Evolutionary conservation across 116 monocot species (phyloP).

Genomic region (Dioscorea cayenensis): DNA sequence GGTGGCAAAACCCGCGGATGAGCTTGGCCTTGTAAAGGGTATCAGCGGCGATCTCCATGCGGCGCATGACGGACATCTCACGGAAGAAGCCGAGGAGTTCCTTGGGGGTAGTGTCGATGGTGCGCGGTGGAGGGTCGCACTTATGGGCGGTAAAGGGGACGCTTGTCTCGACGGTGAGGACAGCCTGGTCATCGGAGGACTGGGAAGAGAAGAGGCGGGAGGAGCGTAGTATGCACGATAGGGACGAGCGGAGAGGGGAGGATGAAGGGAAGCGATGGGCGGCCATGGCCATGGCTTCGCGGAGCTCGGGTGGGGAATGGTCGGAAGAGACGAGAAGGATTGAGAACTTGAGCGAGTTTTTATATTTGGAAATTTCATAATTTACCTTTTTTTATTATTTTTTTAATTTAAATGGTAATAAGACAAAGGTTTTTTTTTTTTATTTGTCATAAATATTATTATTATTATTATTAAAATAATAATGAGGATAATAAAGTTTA

Average conservation of each 20-base stretch:
- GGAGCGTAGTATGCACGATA: slow-evolving; percentile 1
- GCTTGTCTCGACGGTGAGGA: slow-evolving; percentile 36
- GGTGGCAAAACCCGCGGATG: slow-evolving; percentile 85
- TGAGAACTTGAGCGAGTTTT: too few relatives aligned
- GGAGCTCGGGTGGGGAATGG: too few relatives aligned
- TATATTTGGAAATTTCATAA: too few relatives aligned
- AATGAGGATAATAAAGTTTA: too few relatives aligned
- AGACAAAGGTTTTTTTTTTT: too few relatives aligned
- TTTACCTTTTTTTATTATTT: too few relatives aligned
- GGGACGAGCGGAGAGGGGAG: slow-evolving; percentile 1
- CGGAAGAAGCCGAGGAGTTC: slow-evolving; percentile 50
- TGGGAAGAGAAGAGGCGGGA: slow-evolving; percentile 9
- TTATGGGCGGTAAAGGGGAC: slow-evolving; percentile 50
- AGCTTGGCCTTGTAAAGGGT: slow-evolving; percentile 92
- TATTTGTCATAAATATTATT: too few relatives aligned
- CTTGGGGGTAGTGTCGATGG: slow-evolving; percentile 42
- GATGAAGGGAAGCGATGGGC: neutral
- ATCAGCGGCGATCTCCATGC: slow-evolving; percentile 89
- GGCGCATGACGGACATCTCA: slow-evolving; percentile 62
- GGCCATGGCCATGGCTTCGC: too few relatives aligned
- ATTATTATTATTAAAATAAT: too few relatives aligned
- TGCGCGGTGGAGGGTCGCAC: slow-evolving; percentile 35
- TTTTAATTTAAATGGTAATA: too few relatives aligned
- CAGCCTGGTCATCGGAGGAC: slow-evolving; percentile 7
- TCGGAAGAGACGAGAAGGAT: too few relatives aligned